phyloP scores from a whole-genome alignment of 305 asterid species.

The Caryopteris hybrid region DNA sequence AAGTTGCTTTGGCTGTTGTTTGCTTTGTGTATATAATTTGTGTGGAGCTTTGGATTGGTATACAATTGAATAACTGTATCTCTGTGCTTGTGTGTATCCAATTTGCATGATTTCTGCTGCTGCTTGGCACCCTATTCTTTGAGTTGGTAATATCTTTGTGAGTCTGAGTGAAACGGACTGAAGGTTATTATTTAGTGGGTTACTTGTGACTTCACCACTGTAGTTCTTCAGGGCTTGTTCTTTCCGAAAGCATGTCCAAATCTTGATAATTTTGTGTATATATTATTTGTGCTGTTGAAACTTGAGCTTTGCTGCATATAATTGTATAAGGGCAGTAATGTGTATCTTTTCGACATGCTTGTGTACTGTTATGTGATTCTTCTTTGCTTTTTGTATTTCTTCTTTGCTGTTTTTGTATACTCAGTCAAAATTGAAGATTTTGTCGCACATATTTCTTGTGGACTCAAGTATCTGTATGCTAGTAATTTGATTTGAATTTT shows the following conservation, averaged over 20 bases:
- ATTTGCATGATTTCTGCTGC: constrained; percentile 17
- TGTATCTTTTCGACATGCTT: not conserved
- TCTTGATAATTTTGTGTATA: not conserved
- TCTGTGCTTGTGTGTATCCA: not conserved
- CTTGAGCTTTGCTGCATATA: constrained; percentile 2
- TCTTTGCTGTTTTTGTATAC: not conserved
- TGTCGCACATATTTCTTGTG: not conserved
- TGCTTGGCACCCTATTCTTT: constrained; percentile 46
- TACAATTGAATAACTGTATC: not conserved
- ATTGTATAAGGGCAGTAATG: not conserved
- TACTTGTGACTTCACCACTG: not conserved
- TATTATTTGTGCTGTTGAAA: not conserved
- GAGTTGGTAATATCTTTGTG: constrained; percentile 35
- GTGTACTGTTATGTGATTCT: not conserved
- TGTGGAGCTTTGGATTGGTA: constrained; percentile 7
- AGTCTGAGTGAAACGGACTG: not conserved
- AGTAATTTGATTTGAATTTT: not conserved
- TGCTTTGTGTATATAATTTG: not conserved
- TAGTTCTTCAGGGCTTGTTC: not conserved
- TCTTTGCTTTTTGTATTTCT: not conserved
- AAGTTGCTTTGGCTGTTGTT: not conserved
- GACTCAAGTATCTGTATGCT: not conserved
- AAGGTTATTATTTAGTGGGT: not conserved
- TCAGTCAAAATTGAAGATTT: not conserved
- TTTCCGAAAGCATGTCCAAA: not conserved